Conservation (phyloP, 2,329 filamentous ascomycete genomes). For the Nothopassalora personata region DNA sequence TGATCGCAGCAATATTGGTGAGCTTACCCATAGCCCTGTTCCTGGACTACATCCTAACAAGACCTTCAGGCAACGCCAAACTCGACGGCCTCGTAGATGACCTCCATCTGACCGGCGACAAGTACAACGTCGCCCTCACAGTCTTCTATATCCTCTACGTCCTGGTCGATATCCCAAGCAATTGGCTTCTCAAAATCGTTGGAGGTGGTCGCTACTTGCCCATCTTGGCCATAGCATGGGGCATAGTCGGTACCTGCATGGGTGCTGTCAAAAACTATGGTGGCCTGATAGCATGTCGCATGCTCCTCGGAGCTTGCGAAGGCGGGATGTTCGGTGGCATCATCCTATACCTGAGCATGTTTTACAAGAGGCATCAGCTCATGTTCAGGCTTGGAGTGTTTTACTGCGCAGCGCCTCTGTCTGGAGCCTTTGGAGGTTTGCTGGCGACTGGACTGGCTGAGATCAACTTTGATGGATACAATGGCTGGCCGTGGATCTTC, state of each 20-base stretch:
- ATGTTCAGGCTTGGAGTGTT: constrained; percentile 37
- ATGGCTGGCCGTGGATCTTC: constrained; percentile 37
- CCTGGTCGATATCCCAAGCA: constrained; percentile 38
- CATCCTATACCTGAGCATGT: constrained; percentile 41
- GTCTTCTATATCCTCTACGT: constrained; percentile 45
- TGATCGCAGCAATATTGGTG: constrained; percentile 35
- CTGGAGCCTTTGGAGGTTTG: constrained; percentile 40
- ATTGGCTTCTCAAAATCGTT: constrained; percentile 38
- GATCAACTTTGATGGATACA: constrained; percentile 36
- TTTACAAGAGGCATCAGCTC: constrained; percentile 38
- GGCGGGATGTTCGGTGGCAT: constrained; percentile 39
- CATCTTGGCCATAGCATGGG: constrained; percentile 37
- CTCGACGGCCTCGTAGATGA: constrained; percentile 39
- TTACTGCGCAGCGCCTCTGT: constrained; percentile 34
- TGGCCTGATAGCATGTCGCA: constrained; percentile 37
- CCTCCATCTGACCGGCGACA: constrained; percentile 36
- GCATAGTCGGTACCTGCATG: constrained; percentile 37
- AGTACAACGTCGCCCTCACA: constrained; percentile 41
- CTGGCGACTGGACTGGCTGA: constrained; percentile 39
- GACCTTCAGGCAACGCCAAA: constrained; percentile 39
- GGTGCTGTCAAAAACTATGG: constrained; percentile 39
- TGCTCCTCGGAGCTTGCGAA: constrained; percentile 40
- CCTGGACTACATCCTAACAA: background rate
- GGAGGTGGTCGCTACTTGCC: constrained; percentile 40
- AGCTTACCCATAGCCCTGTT: background rate